Evolutionary conservation across 2,329 filamentous ascomycete species (phyloP).

Genomic region (Acarospora socialis): DNA sequence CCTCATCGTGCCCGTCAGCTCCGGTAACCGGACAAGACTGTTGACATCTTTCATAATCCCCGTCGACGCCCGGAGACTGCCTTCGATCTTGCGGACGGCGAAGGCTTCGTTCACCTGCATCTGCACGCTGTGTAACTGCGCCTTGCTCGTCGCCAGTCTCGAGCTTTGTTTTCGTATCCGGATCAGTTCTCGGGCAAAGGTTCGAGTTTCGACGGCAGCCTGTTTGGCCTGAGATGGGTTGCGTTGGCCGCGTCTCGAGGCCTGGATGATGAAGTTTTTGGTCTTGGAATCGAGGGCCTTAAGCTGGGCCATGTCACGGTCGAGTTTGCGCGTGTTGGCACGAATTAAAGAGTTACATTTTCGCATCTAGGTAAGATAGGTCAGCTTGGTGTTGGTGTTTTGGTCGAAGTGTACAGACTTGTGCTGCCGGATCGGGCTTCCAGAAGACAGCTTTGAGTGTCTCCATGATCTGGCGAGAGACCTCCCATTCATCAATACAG

Average conservation of each 20-base stretch:
- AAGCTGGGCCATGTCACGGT: constrained; percentile 74
- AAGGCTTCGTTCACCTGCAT: constrained; percentile 98
- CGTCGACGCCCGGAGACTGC: constrained; percentile 70
- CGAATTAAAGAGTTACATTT: constrained; percentile 92
- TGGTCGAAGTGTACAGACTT: constrained; percentile 55
- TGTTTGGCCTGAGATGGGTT: constrained; percentile 68
- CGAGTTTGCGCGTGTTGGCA: constrained; percentile 79
- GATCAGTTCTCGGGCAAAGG: constrained; percentile 78
- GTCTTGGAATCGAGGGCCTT: constrained; percentile 72
- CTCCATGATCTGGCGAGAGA: constrained; percentile 74
- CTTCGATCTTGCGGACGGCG: constrained; percentile 88
- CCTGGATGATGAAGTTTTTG: constrained; percentile 68
- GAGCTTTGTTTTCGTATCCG: constrained; percentile 60
- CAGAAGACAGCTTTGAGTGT: constrained; percentile 72
- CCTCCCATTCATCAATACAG: no score
- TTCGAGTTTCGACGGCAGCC: constrained; percentile 67
- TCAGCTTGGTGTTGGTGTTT: constrained; percentile 2
- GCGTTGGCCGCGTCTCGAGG: constrained; percentile 65
- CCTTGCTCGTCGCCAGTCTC: constrained; percentile 72
- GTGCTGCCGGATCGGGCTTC: constrained; percentile 82
- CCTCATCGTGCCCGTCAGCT: constrained; percentile 78
- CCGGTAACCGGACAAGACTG: constrained; percentile 64
- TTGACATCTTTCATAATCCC: constrained; percentile 98
- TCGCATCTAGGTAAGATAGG: constrained; percentile 49
- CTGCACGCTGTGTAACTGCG: constrained; percentile 80